Conservation (phyloP, 1,284 basidiomycete species). For the Cryptococcus hybrid region DNA sequence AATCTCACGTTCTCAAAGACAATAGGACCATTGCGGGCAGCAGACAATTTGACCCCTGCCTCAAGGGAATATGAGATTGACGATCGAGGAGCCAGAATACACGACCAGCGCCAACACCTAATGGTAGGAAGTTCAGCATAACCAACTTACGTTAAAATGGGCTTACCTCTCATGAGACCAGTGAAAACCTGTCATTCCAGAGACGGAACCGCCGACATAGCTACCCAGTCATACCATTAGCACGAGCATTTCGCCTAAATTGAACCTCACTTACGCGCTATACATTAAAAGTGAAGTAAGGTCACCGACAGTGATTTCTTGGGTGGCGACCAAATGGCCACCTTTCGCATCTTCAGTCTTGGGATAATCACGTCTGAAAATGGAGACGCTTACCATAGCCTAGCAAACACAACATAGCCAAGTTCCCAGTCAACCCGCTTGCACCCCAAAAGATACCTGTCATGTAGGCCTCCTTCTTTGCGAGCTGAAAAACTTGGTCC, state of each 20-base stretch:
- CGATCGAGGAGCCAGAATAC: constrained; percentile 92
- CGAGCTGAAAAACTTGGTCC: constrained; percentile 67
- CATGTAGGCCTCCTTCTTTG: constrained; percentile 84
- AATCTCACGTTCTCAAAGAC: constrained; percentile 78
- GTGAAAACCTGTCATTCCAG: constrained; percentile 50
- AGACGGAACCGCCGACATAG: constrained; percentile 51
- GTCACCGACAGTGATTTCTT: constrained; percentile 86
- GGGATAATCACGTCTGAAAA: neutral
- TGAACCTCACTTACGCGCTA: constrained; percentile 65
- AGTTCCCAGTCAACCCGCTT: constrained; percentile 92
- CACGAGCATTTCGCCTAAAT: neutral
- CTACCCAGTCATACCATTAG: constrained; percentile 17
- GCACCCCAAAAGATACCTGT: constrained; percentile 90
- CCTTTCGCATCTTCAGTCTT: constrained; percentile 54
- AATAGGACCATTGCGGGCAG: constrained; percentile 61
- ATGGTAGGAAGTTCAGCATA: neutral
- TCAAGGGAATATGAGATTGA: constrained; percentile 59
- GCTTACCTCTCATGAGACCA: neutral
- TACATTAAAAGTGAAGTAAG: constrained; percentile 89
- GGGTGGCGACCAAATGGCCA: constrained; percentile 82
- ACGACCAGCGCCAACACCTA: constrained; percentile 82
- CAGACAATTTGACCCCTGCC: too few species aligned
- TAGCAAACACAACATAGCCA: constrained; percentile 82
- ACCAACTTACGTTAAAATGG: neutral
- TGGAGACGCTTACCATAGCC: constrained; percentile 73